Percentiles rank a stretch among this genome's conserved stretches.
Evolutionary conservation across 768 basidiomycete genomes (phyloP).

Genomic region (Cystobasidium tubakii): DNA sequence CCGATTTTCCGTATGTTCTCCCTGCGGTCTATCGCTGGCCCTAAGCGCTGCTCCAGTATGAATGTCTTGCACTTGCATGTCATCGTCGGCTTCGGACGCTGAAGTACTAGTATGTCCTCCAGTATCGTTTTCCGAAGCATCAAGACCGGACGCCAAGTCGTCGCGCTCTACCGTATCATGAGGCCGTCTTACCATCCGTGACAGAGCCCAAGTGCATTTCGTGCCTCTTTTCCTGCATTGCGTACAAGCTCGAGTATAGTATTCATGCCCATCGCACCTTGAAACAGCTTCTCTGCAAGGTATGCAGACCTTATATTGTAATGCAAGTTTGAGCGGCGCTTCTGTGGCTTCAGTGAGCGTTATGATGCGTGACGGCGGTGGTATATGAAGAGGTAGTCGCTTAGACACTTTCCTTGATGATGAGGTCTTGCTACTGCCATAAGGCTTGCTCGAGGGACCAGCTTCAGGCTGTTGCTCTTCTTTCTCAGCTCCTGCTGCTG

Average conservation of each 20-base stretch:
- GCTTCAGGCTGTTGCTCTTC: neutral
- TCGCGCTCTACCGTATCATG: neutral
- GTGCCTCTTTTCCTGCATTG: neutral
- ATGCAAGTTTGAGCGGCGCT: neutral
- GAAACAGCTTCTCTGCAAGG: neutral
- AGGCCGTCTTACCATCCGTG: too few relatives aligned
- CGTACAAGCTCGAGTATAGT: constrained; percentile 5
- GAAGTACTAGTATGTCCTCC: neutral
- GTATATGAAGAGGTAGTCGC: neutral
- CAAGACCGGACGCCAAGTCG: too few relatives aligned
- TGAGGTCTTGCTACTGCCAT: neutral
- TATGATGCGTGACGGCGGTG: neutral
- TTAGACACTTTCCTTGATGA: neutral
- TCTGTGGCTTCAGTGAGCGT: neutral
- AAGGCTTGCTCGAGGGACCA: neutral
- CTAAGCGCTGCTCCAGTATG: neutral
- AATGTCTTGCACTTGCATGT: too few relatives aligned
- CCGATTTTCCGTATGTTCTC: neutral
- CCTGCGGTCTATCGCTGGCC: neutral
- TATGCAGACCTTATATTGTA: neutral
- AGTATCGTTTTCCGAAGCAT: neutral
- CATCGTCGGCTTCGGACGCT: neutral
- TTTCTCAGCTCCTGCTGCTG: neutral
- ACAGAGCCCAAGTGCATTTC: neutral
- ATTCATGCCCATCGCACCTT: constrained; percentile 13